Percentiles rank a stretch among this genome's conserved stretches.
These are phyloP conservation scores for Yamadazyma sp. DNA, from an alignment of 1,139 yeast genomes.

Conservation along the genomic window DNA sequence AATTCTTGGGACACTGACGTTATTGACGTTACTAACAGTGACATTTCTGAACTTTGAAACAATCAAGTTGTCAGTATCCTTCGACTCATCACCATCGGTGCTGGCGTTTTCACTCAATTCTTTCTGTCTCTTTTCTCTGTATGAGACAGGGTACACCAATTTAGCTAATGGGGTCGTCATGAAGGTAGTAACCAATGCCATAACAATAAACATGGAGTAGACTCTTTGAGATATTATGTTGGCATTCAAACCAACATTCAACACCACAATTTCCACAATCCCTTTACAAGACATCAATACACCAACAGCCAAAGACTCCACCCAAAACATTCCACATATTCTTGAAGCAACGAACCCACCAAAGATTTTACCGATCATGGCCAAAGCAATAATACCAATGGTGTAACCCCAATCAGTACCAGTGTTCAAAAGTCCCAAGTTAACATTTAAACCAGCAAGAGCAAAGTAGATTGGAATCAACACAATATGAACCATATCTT, in stretches of 20 bases:
- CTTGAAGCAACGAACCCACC: slow-evolving; percentile 70
- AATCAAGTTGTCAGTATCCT: background rate
- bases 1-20: slow-evolving; percentile 24
- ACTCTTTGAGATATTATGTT: slow-evolving; percentile 62
- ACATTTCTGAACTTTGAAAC: background rate
- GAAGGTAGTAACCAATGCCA: slow-evolving; percentile 77
- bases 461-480: slow-evolving; percentile 79
- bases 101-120: slow-evolving; percentile 12
- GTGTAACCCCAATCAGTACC: slow-evolving; percentile 80
- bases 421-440: slow-evolving; percentile 58
- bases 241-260: slow-evolving; percentile 71
- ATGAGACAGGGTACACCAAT: slow-evolving; percentile 56
- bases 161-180: slow-evolving; percentile 72
- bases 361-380: slow-evolving; percentile 61
- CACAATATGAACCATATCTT: slow-evolving; percentile 69
- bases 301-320: slow-evolving; percentile 75
- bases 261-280: slow-evolving; percentile 77
- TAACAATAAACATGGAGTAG: slow-evolving; percentile 76
- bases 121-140: slow-evolving; percentile 52
- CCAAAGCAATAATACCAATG: slow-evolving; percentile 62
- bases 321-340: slow-evolving; percentile 60
- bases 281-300: slow-evolving; percentile 88
- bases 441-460: slow-evolving; percentile 69
- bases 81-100: background rate
- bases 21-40: slow-evolving; percentile 1